These are phyloP conservation scores for Leccinellum rugosiceps DNA, from an alignment of 768 basidiomycete species.

Conservation along the genomic window DNA sequence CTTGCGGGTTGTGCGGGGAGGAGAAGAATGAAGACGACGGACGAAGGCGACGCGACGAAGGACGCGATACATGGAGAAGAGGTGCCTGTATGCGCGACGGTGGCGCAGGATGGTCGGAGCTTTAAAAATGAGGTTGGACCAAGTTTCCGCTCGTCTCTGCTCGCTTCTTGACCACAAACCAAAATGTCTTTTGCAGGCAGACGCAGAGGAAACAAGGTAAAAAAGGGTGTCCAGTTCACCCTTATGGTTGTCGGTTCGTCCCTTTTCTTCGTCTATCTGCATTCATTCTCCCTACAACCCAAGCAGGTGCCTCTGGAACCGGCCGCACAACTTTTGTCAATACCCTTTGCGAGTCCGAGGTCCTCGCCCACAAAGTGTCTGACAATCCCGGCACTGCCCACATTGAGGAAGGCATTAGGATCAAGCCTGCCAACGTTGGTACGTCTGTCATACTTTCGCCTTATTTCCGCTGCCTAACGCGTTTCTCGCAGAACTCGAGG, in stretches of 20 bases:
- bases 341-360: conserved; percentile 96
- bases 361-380: conserved; percentile 81
- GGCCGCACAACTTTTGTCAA: conserved; percentile 99
- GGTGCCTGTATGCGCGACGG: conserved; percentile 29
- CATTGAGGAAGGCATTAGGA: conserved; percentile 89
- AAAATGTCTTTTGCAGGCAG: conserved; percentile 83
- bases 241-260: conserved; percentile 94
- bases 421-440: conserved; percentile 95
- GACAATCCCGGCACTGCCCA: conserved; percentile 88
- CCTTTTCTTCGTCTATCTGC: neutral
- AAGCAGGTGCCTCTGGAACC: conserved; percentile 92
- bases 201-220: conserved; percentile 91
- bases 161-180: conserved; percentile 30
- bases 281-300: conserved; percentile 6
- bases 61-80: conserved; percentile 3
- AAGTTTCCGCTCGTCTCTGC: conserved; percentile 32
- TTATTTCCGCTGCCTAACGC: neutral
- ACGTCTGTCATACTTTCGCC: neutral
- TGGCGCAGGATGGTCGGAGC: conserved; percentile 33
- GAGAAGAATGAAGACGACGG: conserved; percentile 11
- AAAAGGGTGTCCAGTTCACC: conserved; percentile 98
- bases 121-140: conserved; percentile 31
- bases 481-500: conserved; percentile 76
- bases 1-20: neutral
- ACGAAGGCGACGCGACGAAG: conserved; percentile 10